Base-by-base conservation (phyloP, 1,139 yeast species). In the Zygoascus meyerae region DNA sequence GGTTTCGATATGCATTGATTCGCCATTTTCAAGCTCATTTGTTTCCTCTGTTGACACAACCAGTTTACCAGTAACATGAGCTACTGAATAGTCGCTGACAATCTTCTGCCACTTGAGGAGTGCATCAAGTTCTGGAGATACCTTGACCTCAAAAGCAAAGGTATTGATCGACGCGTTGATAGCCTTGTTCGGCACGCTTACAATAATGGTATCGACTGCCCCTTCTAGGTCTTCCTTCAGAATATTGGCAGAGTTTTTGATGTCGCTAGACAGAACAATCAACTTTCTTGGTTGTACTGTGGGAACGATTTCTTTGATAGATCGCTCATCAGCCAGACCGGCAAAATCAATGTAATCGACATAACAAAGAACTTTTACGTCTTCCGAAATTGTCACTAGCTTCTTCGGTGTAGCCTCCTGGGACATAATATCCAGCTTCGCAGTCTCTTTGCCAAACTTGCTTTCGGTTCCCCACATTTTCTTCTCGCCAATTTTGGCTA, bases 291-390 rank as follows among this genome's bases (percentile, higher is more conserved):
- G 96, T 57, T 86, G 86, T 47, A 92, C 69, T 1, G 85, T 75
- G 30, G 94, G 86, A 39, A 87, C 74, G 51, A 90, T 86, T 66
- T 86, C 80, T 48, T 83, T 75, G 51, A 89, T 68, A 0, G 97
- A 90, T 52, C 97, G 74, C 51, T 83, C 72, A 61, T 92, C 97
- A 2, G 89, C 94, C 17, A 85, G 67, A 11, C 97, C 96, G 12
- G 90, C 79, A 52, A 90, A 72, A 62, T 92, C 97, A 47, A 92
- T 78, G 62, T 73, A 89, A 6, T 87, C 77, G 16, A 90, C 68
- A 0, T 82, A 83, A 65, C 97, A 89, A 51, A 83, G 70, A 3
- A 86, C 68, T 11, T 67, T 70, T 16, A 83, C 64, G 21, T 72
- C 71, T 4, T 68, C 62, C 1, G 64, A 59, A 2, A 51, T 51